These are phyloP conservation scores for Cucumis melo DNA, from an alignment of 306 rosid species.

Conservation along the genomic window DNA sequence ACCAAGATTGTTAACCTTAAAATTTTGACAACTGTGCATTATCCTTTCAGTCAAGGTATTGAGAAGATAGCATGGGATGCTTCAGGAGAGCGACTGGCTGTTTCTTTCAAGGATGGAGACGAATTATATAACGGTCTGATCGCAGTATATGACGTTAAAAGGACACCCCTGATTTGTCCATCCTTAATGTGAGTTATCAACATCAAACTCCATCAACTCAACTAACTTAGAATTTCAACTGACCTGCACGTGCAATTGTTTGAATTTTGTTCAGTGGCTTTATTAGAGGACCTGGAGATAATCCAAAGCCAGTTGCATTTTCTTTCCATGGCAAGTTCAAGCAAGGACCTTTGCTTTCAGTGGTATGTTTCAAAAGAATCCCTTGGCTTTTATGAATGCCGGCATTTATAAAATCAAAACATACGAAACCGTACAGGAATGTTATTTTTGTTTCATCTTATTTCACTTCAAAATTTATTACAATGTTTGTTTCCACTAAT, in stretches of 20 bases:
- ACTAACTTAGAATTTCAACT: neutral
- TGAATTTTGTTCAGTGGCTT: conserved; percentile 55
- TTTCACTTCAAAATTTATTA: neutral
- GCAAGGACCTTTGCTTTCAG: conserved; percentile 90
- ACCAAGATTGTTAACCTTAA: conserved; percentile 7
- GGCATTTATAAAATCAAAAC: neutral
- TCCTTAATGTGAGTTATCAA: conserved; percentile 64
- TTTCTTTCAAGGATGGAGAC: conserved; percentile 71
- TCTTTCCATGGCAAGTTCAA: conserved; percentile 76
- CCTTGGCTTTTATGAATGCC: neutral
- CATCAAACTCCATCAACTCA: neutral
- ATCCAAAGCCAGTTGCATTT: conserved; percentile 64
- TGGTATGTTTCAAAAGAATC: conserved; percentile 34
- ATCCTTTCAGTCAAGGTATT: conserved; percentile 61
- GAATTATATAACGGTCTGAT: conserved; percentile 63
- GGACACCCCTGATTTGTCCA: conserved; percentile 61
- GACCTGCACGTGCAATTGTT: neutral
- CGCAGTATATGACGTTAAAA: conserved; percentile 70
- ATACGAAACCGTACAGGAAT: neutral
- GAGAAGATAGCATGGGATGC: conserved; percentile 93
- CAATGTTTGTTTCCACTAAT: neutral
- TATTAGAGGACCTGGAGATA: conserved; percentile 91
- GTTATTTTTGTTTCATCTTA: neutral
- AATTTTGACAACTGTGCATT: neutral
- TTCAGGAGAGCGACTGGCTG: conserved; percentile 90